phyloP scores from a whole-genome alignment of 1,139 yeast genomes.

The Kazachstania sp. region DNA sequence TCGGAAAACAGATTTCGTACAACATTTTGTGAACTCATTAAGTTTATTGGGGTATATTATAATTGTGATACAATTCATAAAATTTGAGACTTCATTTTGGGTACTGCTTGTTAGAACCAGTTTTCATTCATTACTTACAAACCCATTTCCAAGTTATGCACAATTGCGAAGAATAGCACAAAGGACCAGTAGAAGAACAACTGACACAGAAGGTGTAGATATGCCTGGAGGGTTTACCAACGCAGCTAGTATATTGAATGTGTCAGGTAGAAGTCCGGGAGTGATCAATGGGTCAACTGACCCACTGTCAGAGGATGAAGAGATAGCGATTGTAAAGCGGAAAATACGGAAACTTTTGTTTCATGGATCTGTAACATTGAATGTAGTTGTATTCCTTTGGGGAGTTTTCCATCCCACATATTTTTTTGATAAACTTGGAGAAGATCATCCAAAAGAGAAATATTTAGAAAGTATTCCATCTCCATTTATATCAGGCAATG shows the following conservation, averaged over 20 bases:
- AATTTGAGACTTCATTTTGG: conserved; percentile 23
- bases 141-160: conserved; percentile 31
- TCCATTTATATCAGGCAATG: conserved; percentile 22
- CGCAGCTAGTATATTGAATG: conserved; percentile 17
- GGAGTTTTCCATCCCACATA: conserved; percentile 24
- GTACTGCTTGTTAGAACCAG: conserved; percentile 19
- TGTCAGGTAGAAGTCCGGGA: not conserved
- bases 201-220: conserved; percentile 2
- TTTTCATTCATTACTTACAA: conserved; percentile 28
- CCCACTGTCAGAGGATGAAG: conserved; percentile 9
- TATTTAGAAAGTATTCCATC: conserved; percentile 24
- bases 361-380: conserved; percentile 24
- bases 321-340: conserved; percentile 20
- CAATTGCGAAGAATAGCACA: conserved; percentile 17
- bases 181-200: conserved; percentile 8
- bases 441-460: conserved; percentile 16
- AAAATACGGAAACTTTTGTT: conserved; percentile 22
- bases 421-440: conserved; percentile 16
- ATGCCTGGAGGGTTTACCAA: conserved; percentile 1
- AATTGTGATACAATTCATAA: conserved; percentile 23
- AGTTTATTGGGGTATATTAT: conserved; percentile 20
- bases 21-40: conserved; percentile 16
- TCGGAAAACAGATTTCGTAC: conserved; percentile 23
- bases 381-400: conserved; percentile 21
- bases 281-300: not conserved